Base-by-base conservation (phyloP, 805 yeast genomes). In the Ogataea minuta region DNA sequence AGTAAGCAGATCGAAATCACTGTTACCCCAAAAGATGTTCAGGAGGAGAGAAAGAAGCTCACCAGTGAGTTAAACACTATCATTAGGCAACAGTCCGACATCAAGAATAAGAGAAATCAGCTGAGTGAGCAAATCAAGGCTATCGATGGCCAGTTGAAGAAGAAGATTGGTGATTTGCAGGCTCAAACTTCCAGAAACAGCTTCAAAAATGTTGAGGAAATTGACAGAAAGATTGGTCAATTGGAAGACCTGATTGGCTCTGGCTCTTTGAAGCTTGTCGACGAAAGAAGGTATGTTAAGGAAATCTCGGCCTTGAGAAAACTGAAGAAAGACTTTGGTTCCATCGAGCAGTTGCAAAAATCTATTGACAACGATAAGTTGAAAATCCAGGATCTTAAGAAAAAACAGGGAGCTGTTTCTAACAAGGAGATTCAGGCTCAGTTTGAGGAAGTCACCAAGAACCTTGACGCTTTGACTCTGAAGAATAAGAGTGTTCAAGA, bases 221-320 rank as follows among this genome's bases (percentile, higher is more conserved):
- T 85, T 50, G 89, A 84, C 52, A 68, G 69, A 43, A 78, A 81
- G 63, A 72, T 85, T 56, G 59, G 61, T 43, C 70, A 70, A 49
- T 76, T 88, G 57, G 97, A 93, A 61, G 74, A 72, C 29, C 70
- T 74, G 50, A 81, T 93, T 46, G 86, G 84, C 40, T 66, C 84
- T 35, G 98, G 98, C 48, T 66, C 73, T 31, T 72, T 93, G 60
- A 77, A 86, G 54, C 78, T 93, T 57, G 97, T 89, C 38, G 96
- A 91, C 48, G 99, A 93, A 74, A 83, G 87, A 70, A 75, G 80
- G 59, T 66, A 73, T 49, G 79, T 93, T 51, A 85, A 85, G 68
- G 98, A 91, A 68, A 84, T 88, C 73, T 75, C 88, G 36, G 64
- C 81, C 31, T 76, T 93, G 63, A 81, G 91, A 66, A 88, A 86